phyloP scores from a whole-genome alignment of 306 rosid species.

The Vachellia pachyceras region DNA sequence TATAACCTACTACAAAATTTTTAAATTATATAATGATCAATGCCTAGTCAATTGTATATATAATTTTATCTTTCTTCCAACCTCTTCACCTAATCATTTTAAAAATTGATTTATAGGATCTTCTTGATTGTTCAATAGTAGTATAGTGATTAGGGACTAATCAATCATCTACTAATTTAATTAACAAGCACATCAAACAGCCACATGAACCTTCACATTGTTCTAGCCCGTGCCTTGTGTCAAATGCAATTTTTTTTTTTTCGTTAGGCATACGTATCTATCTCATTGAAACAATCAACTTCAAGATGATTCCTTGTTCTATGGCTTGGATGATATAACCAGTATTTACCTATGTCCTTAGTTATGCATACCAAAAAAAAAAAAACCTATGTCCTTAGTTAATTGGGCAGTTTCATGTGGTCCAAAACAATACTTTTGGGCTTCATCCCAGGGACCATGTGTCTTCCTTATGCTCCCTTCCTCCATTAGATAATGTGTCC shows the following conservation, averaged over 20 bases:
- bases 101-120: slow-evolving; percentile 14
- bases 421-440: not conserved
- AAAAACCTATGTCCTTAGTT: not conserved
- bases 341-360: too few relatives aligned
- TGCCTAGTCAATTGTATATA: slow-evolving; percentile 26
- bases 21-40: too few relatives aligned
- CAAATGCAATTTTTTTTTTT: not conserved
- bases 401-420: not conserved
- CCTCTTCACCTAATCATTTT: slow-evolving; percentile 46
- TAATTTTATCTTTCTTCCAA: slow-evolving; percentile 19
- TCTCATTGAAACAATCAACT: too few relatives aligned
- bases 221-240: too few relatives aligned
- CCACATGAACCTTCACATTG: not conserved
- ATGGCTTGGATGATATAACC: not conserved
- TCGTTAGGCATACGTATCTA: too few relatives aligned
- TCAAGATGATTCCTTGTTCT: too few relatives aligned
- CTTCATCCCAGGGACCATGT: not conserved
- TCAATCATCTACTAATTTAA: slow-evolving; percentile 28
- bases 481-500: too few relatives aligned
- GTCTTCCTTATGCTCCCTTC: not conserved
- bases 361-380: too few relatives aligned
- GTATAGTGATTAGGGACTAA: slow-evolving; percentile 26
- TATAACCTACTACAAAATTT: not conserved
- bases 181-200: not conserved
- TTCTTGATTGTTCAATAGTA: slow-evolving; percentile 38